Evolutionary conservation across 345 rosid genomes (phyloP), one percentile per base, ranked within the genome.

Genomic region (Pelargonium nanum): DNA sequence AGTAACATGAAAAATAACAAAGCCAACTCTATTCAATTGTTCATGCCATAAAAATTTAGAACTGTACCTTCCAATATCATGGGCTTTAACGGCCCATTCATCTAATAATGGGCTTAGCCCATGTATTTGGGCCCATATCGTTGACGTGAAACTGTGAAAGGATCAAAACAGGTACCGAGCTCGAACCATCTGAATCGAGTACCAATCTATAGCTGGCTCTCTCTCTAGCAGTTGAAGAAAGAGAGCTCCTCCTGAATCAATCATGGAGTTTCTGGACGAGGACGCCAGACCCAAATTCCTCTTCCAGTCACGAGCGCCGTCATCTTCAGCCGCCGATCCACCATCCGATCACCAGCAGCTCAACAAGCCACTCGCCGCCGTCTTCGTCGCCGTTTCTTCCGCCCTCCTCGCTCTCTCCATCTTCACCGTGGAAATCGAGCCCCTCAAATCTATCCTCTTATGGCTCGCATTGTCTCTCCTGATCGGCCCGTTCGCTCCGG

Each of bases 231-330:
- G n/a, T n/a, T n/a, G n/a, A n/a, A n/a, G 30, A 15, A 20, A 59
- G 54, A 40, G 44, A 12, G 23, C 26, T 59, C 3, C 63, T 34
- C 6, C 45, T 12, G 24, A 28, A 65, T 16, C 12, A 2, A 26
- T 55, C 25, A 91, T 93, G 97, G 99, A 93, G 82, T 93, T 85
- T 60, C 59, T 72, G 58, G 99, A 93, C 73, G 99, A 89, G 63
- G 97, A 89, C 71, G 67, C 80, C 1, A 81, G 87, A 60, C 97
- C 93, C 22, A 77, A 89, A 71, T 76, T 89, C 71, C 77, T 85
- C 65, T 78, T 89, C 66, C 93, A 85, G 25, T 78, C 97, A 21
- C 85, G 84, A n/a, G 78, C 78, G 7, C 65, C 64, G 20, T 56
- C 71, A 12, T 55, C 83, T 22, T 70, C 82, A 34, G 45, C 45